These are phyloP conservation scores for Berkeleyomyces basicola DNA, from an alignment of 2,329 filamentous ascomycete species.

Conservation along the genomic window DNA sequence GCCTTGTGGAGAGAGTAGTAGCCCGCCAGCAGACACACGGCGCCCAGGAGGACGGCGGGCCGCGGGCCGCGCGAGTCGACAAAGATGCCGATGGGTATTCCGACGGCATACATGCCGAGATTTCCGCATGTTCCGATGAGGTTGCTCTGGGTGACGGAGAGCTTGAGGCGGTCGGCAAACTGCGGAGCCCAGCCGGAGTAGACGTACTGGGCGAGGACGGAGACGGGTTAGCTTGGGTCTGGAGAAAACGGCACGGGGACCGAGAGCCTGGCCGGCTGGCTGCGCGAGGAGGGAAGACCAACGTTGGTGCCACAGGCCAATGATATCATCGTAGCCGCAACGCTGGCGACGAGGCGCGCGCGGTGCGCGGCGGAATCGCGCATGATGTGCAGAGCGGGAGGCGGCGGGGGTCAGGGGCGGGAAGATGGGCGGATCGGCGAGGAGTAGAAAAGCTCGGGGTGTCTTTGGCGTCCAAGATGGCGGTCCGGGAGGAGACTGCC, in stretches of 20 bases:
- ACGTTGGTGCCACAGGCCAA: conserved; percentile 90
- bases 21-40: conserved; percentile 54
- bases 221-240: conserved; percentile 4
- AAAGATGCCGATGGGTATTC: conserved; percentile 76
- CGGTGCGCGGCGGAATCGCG: conserved; percentile 35
- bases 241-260: not conserved
- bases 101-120: conserved; percentile 83
- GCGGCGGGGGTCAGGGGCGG: not conserved
- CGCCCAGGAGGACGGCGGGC: conserved; percentile 59
- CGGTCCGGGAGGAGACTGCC: not conserved
- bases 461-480: too few relatives aligned
- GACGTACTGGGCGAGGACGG: conserved; percentile 51
- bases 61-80: conserved; percentile 71
- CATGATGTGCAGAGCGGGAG: conserved; percentile 21
- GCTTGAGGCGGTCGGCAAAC: conserved; percentile 70
- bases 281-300: conserved; percentile 20
- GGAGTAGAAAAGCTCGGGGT: not conserved
- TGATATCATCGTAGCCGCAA: conserved; percentile 70
- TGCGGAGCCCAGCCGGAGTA: conserved; percentile 97
- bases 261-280: not conserved
- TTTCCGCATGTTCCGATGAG: conserved; percentile 76
- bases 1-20: conserved; percentile 77
- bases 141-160: conserved; percentile 87
- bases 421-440: not conserved
- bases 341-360: conserved; percentile 63